phyloP scores from a whole-genome alignment of 352 stramenopile genomes.

The Phytophthora cryptogea region DNA sequence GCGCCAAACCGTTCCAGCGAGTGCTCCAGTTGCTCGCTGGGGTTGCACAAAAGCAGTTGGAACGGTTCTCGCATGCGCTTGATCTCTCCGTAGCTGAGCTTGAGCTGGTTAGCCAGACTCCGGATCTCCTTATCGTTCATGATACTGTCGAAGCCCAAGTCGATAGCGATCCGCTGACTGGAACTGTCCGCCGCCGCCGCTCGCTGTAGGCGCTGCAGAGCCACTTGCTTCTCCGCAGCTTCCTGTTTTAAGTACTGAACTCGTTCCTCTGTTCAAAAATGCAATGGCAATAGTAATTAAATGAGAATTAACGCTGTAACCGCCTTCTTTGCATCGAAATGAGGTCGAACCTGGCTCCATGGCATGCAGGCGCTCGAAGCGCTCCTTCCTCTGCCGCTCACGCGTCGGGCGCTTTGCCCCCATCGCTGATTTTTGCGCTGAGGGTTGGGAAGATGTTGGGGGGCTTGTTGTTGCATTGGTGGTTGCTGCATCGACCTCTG shows the following conservation, averaged over 20 bases:
- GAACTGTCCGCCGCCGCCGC: slow-evolving; percentile 22
- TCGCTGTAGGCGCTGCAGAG: slow-evolving; percentile 35
- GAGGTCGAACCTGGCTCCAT: slow-evolving; percentile 57
- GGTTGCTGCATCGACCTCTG: slow-evolving; percentile 7
- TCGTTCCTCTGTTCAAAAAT: slow-evolving; percentile 49
- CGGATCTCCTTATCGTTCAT: slow-evolving; percentile 86
- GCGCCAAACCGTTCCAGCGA: slow-evolving; percentile 69
- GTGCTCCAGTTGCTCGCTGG: slow-evolving; percentile 46
- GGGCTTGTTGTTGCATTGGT: slow-evolving; percentile 1
- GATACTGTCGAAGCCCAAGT: slow-evolving; percentile 77
- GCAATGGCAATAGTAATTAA: not conserved
- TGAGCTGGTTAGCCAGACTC: slow-evolving; percentile 78
- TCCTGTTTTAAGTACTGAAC: slow-evolving; percentile 52
- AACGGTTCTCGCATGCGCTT: slow-evolving; percentile 74
- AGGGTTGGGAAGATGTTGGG: not conserved
- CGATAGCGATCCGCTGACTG: slow-evolving; percentile 59
- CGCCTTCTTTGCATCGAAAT: not conserved
- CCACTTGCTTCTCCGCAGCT: slow-evolving; percentile 36
- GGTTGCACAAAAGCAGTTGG: slow-evolving; percentile 64
- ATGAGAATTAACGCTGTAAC: not conserved
- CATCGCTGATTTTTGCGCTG: slow-evolving; percentile 11
- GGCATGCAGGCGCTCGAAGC: slow-evolving; percentile 54
- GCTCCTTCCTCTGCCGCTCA: slow-evolving; percentile 58
- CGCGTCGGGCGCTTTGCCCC: slow-evolving; percentile 36
- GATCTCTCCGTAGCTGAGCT: slow-evolving; percentile 68